Conservation (phyloP, 1,139 yeast species). For the Debaryomycetaceae sp. region DNA sequence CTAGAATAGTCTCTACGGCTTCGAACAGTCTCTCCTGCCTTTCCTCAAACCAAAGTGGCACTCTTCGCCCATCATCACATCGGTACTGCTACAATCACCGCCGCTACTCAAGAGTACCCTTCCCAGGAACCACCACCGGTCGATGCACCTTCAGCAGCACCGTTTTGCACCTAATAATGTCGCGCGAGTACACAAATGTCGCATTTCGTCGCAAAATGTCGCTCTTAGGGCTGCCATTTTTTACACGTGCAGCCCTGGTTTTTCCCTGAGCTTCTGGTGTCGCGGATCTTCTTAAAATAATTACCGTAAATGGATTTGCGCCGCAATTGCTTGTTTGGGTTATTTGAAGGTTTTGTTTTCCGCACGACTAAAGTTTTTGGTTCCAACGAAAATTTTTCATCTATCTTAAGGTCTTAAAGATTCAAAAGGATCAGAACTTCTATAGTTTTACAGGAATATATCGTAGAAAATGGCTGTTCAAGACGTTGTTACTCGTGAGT, state of each 20-base stretch:
- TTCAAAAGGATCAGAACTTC: conserved; percentile 3
- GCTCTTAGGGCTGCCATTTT: neutral
- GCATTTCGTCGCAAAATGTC: neutral
- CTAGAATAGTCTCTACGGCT: conserved; percentile 13
- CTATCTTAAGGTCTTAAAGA: neutral
- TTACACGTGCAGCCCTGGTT: neutral
- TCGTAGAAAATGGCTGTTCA: conserved; percentile 79
- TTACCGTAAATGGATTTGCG: neutral
- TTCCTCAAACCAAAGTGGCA: too few relatives aligned
- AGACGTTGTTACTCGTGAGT: conserved; percentile 99
- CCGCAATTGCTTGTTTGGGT: neutral
- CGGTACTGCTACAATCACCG: too few relatives aligned
- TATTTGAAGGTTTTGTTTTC: neutral
- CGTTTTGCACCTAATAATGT: neutral
- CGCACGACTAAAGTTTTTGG: neutral
- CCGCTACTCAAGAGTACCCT: too few relatives aligned
- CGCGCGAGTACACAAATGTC: neutral
- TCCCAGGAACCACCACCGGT: too few relatives aligned
- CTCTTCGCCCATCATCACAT: too few relatives aligned
- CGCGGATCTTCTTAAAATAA: neutral
- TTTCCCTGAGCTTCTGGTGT: neutral
- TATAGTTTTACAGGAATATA: conserved; percentile 5
- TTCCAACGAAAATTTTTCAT: neutral
- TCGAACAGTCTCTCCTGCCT: too few relatives aligned
- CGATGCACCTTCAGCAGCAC: too few relatives aligned